Base-by-base conservation (phyloP, 164 flowering plant genomes). In the Piper betle region DNA sequence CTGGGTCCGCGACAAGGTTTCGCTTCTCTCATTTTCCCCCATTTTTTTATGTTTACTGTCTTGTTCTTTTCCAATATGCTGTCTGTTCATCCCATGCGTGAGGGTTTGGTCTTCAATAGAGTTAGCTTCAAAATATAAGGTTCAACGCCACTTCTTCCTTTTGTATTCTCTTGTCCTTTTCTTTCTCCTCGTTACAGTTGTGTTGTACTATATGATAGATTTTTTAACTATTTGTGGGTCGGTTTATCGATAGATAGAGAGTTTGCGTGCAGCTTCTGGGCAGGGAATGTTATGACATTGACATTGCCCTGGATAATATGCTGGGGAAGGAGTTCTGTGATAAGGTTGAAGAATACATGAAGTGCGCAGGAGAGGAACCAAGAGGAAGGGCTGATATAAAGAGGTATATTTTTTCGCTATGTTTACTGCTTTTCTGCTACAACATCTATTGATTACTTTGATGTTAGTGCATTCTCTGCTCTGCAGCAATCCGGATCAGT, bases 1-100 rank as follows among this genome's bases (percentile, higher is more conserved):
- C 33, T 91, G 97, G 97, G 99, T 94, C 55, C 92, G 99, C 48
- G 97, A 94, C 64, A 94, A 94, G 96, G 97, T 89, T 9, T 16
- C 12, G 20, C 55, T 8, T 53, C 18, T 40, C 10, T 53, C 20
- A 2, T 25, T 2, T 53, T 16, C 11, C 11, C 46, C 11, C 11
- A 42, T 42, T 6, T 6, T 42, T 6, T 6, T 6, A 5, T 38
- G 20, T 2, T 17, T 16, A 5, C 39, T n/a, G 43, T 58, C 39
- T 40, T 39, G 17, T 58, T 58, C 25, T 16, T 39, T 58, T 20
- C 39, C 61, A 8, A 4, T 38, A 17, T 58, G 10, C 43, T 40
- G 39, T 39, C 39, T 39, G 17, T 4, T 25, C 33, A 25, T 25
- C 33, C 33, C 33, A 0, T 25, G 41, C 42, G 10, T 25, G 41